Evolutionary conservation across 768 basidiomycete species (phyloP), one percentile per base, ranked within the genome.

Genomic region (Boletus eberwhitei): DNA sequence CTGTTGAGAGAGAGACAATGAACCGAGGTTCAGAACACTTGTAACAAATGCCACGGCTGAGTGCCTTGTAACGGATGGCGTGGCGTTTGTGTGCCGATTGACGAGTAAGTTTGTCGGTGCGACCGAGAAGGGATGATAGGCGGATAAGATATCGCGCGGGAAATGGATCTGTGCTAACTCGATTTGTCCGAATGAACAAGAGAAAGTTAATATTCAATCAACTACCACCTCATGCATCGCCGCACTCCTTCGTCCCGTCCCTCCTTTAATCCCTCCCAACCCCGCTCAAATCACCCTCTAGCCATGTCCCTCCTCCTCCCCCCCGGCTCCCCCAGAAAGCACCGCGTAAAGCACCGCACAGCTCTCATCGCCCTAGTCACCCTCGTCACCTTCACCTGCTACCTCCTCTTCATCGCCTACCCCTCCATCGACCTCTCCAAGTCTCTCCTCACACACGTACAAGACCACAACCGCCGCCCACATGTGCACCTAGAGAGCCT

Each of bases 351-450:
- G 61, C 77, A 82, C 41, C 76, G 81, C 51, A 77, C 81, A 5
- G 79, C 81, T 4, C 67, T 85, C 58, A 49, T 86, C 59, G 80
- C 80, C 9, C 76, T 87, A 62, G 47, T 81, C 65, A 65, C 74
- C 57, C 75, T 87, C 61, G 50, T 82, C 50, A 62, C 73, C 31
- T 69, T 86, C 59, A 76, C 80, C 37, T 74, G 73, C 50, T 88
- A 83, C 72, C 71, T 86, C 49, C 73, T 86, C 57, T 74, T 86
- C 62, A 64, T 80, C 47, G 76, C 79, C 37, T 73, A 70, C 48
- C 66, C 79, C 14, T 66, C 78, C 50, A 53, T 76, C 45, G 68
- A 75, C 49, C 60, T 76, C 55, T 64, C 79, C 42, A 63, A 74
- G 58, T 61, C 66, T 14, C 59, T 65, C 59, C 60, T 77, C 48